Percentiles rank a stretch among this genome's conserved stretches.
These are phyloP conservation scores for Phyllosticta citriasiana DNA, from an alignment of 2,329 filamentous ascomycete genomes.

Conservation along the genomic window DNA sequence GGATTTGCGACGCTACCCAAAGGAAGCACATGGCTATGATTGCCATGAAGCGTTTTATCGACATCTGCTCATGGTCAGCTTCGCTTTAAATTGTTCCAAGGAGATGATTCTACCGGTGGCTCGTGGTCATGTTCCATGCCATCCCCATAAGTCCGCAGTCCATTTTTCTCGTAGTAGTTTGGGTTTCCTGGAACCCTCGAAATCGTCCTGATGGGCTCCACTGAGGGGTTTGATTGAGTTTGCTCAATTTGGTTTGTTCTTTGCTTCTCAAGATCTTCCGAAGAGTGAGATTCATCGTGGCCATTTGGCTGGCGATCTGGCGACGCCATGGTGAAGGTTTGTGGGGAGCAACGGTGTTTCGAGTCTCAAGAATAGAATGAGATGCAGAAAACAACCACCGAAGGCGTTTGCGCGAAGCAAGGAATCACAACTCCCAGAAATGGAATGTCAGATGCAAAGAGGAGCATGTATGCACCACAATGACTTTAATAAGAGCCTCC, in stretches of 20 bases:
- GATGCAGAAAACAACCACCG: not conserved
- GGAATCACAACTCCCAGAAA: not conserved
- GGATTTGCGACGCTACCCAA: conserved; percentile 52
- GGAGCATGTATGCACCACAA: not conserved
- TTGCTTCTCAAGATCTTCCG: conserved; percentile 2
- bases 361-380: not conserved
- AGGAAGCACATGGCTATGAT: conserved; percentile 50
- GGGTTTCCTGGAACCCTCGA: conserved; percentile 24
- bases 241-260: not conserved
- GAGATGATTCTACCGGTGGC: conserved; percentile 27
- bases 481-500: not conserved
- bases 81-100: not conserved
- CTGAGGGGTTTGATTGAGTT: not conserved
- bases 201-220: conserved; percentile 24
- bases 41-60: conserved; percentile 42
- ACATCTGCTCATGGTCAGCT: conserved; percentile 33
- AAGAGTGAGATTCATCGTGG: not conserved
- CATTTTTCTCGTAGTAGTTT: conserved; percentile 37
- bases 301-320: not conserved
- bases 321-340: not conserved
- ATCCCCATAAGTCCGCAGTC: conserved; percentile 36
- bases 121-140: conserved; percentile 39
- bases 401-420: not conserved
- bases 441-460: not conserved
- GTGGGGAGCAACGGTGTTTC: not conserved